Conservation (phyloP, 2,329 filamentous ascomycete genomes). For the Fusarium camptoceras region DNA sequence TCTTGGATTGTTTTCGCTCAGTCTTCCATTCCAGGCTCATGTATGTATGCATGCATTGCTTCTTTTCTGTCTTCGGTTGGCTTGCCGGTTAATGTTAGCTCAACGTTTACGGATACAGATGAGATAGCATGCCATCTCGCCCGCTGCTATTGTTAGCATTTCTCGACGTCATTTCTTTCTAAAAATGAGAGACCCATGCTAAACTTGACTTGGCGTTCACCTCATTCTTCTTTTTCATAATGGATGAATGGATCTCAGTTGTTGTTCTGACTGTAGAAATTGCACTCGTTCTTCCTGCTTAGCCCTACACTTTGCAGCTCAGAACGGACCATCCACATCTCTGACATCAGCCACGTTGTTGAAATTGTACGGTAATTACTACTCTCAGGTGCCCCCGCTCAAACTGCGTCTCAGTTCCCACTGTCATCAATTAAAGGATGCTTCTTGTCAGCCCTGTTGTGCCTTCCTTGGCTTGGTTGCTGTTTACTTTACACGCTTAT, state of each 20-base stretch:
- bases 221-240: not conserved
- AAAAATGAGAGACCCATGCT: constrained; percentile 14
- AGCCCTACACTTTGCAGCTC: not conserved
- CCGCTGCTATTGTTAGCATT: constrained; percentile 32
- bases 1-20: constrained; percentile 11
- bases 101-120: not conserved
- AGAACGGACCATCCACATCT: constrained; percentile 43
- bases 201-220: not conserved
- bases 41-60: not conserved
- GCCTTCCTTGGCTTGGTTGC: constrained; percentile 7
- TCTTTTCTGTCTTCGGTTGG: not conserved
- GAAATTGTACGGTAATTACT: not conserved
- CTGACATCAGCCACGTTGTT: constrained; percentile 47
- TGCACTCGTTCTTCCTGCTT: constrained; percentile 1
- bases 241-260: not conserved
- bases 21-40: not conserved
- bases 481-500: constrained; percentile 1
- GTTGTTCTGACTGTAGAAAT: constrained; percentile 8
- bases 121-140: not conserved
- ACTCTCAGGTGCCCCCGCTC: constrained; percentile 19
- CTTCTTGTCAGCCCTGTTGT: constrained; percentile 30
- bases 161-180: constrained; percentile 16
- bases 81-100: constrained; percentile 3
- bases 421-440: constrained; percentile 35
- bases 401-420: constrained; percentile 29